Conservation (phyloP, 495 filamentous ascomycete species). For the Aspergillus sparsus region DNA sequence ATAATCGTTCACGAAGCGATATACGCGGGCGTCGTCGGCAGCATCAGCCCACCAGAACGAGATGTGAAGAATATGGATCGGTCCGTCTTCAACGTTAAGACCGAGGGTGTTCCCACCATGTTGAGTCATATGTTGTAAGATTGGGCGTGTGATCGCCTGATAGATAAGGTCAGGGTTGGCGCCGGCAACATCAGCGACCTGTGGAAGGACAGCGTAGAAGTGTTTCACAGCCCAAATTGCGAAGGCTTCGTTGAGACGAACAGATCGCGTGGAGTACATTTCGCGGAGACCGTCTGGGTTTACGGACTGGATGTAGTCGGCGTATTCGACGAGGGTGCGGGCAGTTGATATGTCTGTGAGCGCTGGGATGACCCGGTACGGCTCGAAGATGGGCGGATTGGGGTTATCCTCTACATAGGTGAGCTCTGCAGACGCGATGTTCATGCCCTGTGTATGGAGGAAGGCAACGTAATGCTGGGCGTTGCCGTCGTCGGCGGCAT, state of each 20-base stretch:
- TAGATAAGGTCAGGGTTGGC: slow-evolving; percentile 11
- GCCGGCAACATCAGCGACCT: slow-evolving; percentile 14
- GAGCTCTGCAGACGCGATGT: slow-evolving; percentile 11
- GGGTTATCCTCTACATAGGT: slow-evolving; percentile 7
- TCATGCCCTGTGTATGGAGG: slow-evolving; percentile 4
- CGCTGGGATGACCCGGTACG: slow-evolving; percentile 40
- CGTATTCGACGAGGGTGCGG: slow-evolving; percentile 45
- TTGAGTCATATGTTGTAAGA: not conserved
- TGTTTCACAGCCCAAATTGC: not conserved
- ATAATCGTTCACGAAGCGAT: slow-evolving; percentile 24
- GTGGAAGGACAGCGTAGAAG: not conserved
- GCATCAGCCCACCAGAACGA: slow-evolving; percentile 28
- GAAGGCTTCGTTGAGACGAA: not conserved
- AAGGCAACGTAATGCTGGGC: slow-evolving; percentile 10
- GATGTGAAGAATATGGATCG: slow-evolving; percentile 8
- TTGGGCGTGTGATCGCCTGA: slow-evolving; percentile 2
- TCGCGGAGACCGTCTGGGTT: not conserved
- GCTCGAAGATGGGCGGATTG: slow-evolving; percentile 42
- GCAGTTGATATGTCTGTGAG: slow-evolving; percentile 35
- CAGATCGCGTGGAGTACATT: not conserved
- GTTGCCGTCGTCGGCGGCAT: slow-evolving; percentile 5
- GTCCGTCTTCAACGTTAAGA: not conserved
- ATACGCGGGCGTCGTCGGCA: slow-evolving; percentile 34
- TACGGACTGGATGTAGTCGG: slow-evolving; percentile 37
- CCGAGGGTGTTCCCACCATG: slow-evolving; percentile 13